A percentile compares a stretch with the other conserved stretches of the same genome.
Evolutionary conservation across 805 yeast species (phyloP).

Genomic region (Kluyveromyces starmeri): DNA sequence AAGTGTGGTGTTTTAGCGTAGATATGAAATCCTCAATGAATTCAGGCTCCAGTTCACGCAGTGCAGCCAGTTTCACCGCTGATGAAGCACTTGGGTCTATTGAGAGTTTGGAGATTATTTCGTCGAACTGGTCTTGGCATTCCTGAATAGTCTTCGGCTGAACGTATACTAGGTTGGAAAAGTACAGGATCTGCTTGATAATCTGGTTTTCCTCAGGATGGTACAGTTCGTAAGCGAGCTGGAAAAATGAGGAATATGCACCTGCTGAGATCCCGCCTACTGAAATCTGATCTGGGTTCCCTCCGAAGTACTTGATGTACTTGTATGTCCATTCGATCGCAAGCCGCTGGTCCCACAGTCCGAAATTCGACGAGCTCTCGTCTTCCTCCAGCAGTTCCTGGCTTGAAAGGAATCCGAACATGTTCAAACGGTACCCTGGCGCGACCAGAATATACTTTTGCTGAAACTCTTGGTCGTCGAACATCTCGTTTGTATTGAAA

Average conservation of each 20-base stretch:
- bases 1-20: conserved; percentile 25
- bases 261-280: conserved; percentile 44
- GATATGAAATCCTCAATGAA: conserved; percentile 21
- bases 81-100: conserved; percentile 11
- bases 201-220: conserved; percentile 33
- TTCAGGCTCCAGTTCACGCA: conserved; percentile 16
- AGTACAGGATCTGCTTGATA: conserved; percentile 31
- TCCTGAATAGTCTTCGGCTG: conserved; percentile 34
- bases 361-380: conserved; percentile 30
- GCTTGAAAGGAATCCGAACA: conserved; percentile 31
- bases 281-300: conserved; percentile 35
- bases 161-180: conserved; percentile 31
- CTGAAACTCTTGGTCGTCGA: conserved; percentile 18
- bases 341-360: conserved; percentile 39
- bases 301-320: conserved; percentile 38
- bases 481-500: conserved; percentile 22
- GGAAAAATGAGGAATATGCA: conserved; percentile 34
- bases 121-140: conserved; percentile 31
- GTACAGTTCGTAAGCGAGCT: conserved; percentile 35
- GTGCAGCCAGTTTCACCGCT: conserved; percentile 15
- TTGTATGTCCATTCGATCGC: conserved; percentile 40
- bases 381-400: conserved; percentile 32
- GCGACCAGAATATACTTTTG: conserved; percentile 32
- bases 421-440: conserved; percentile 35
- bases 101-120: conserved; percentile 24